These are phyloP conservation scores for Vitis rupestris DNA, from an alignment of 164 flowering plant species.

Conservation along the genomic window DNA sequence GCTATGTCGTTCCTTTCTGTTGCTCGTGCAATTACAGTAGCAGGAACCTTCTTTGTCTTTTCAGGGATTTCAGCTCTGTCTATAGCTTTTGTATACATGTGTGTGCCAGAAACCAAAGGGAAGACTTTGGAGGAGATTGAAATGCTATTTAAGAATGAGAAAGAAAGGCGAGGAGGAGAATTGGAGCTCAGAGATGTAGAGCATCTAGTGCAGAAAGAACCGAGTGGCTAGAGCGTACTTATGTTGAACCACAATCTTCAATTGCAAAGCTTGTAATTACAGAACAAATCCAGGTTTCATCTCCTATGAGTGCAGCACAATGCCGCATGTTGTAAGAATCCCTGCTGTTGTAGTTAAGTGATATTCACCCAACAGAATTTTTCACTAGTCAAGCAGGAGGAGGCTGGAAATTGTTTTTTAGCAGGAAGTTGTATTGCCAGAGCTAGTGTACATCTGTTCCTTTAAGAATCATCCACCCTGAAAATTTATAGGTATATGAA, in stretches of 20 bases:
- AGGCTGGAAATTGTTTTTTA: not conserved
- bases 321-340: not conserved
- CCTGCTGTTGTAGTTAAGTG: not conserved
- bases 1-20: constrained; percentile 60
- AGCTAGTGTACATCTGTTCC: not conserved
- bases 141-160: constrained; percentile 37
- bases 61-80: constrained; percentile 42
- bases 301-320: not conserved
- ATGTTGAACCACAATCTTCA: not conserved
- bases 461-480: not conserved
- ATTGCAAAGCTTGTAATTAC: not conserved
- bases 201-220: constrained; percentile 10
- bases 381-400: not conserved
- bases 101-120: constrained; percentile 67
- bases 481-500: not conserved
- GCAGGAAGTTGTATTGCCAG: not conserved
- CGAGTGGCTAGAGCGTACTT: not conserved
- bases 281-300: not conserved
- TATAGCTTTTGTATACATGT: constrained; percentile 41
- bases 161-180: constrained; percentile 24
- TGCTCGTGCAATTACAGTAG: constrained; percentile 43
- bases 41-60: constrained; percentile 65
- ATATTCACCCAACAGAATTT: not conserved
- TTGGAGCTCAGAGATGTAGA: constrained; percentile 37
- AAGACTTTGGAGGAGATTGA: constrained; percentile 62